These are phyloP conservation scores for Craspedostauros australis DNA, from an alignment of 108 stramenopile genomes.

Conservation along the genomic window DNA sequence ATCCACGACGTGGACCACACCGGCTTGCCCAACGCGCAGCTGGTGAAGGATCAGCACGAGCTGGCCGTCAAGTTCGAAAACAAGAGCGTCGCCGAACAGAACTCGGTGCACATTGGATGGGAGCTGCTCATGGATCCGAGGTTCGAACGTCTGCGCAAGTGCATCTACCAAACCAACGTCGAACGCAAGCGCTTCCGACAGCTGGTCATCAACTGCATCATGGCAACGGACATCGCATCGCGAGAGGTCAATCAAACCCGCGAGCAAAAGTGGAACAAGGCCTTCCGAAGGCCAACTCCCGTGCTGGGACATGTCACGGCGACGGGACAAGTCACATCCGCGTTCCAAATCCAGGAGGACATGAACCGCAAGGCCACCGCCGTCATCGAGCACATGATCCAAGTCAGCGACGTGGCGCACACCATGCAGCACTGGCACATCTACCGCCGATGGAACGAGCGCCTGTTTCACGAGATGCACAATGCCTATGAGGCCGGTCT, in stretches of 20 bases:
- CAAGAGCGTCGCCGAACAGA: constrained; percentile 41
- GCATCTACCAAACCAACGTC: constrained; percentile 31
- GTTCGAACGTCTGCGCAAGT: constrained; percentile 26
- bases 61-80: constrained; percentile 22
- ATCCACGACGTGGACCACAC: constrained; percentile 54
- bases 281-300: constrained; percentile 18
- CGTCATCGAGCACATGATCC: constrained; percentile 49
- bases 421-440: constrained; percentile 53
- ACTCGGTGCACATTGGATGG: constrained; percentile 38
- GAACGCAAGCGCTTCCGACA: constrained; percentile 35
- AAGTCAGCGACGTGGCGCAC: constrained; percentile 48
- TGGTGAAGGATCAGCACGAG: constrained; percentile 32
- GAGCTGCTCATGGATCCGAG: constrained; percentile 34
- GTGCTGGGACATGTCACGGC: not conserved
- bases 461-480: constrained; percentile 46
- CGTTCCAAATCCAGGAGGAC: constrained; percentile 16
- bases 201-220: constrained; percentile 34
- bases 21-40: constrained; percentile 42
- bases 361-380: constrained; percentile 33
- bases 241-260: constrained; percentile 19
- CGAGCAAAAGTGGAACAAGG: constrained; percentile 37
- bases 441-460: constrained; percentile 42
- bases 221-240: constrained; percentile 47
- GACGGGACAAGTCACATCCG: not conserved
- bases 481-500: constrained; percentile 33